A percentile compares a stretch with the other conserved stretches of the same genome.
These are phyloP conservation scores for Xylogone sp. DNA, from an alignment of 2,329 filamentous ascomycete genomes.

Conservation along the genomic window DNA sequence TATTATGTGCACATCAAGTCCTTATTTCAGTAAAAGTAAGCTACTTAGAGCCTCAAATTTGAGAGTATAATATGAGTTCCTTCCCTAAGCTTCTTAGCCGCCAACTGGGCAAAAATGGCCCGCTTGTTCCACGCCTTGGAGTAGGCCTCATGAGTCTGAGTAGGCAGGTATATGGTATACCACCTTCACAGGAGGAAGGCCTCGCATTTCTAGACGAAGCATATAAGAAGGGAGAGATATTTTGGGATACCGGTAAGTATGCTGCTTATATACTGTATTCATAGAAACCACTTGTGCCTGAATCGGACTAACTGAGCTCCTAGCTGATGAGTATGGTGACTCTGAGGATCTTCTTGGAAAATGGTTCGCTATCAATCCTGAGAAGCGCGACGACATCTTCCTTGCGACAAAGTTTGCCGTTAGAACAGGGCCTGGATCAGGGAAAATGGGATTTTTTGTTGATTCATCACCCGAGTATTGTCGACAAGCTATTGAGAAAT, in stretches of 20 bases:
- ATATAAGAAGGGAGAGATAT: slow-evolving; percentile 29
- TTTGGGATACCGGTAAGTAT: slow-evolving; percentile 26
- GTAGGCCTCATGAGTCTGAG: slow-evolving; percentile 24
- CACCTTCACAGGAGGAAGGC: slow-evolving; percentile 28
- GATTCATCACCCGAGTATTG: slow-evolving; percentile 36
- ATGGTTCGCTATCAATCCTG: slow-evolving; percentile 32
- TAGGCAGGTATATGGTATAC: slow-evolving; percentile 24
- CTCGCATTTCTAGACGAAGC: slow-evolving; percentile 34
- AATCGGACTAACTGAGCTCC: slow-evolving; percentile 13
- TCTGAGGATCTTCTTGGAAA: slow-evolving; percentile 43
- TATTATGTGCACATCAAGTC: too few species aligned
- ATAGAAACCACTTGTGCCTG: slow-evolving; percentile 15
- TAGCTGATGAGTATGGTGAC: slow-evolving; percentile 28
- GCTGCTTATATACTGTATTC: too few species aligned
- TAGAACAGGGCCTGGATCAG: slow-evolving; percentile 16
- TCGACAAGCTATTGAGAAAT: slow-evolving; percentile 33
- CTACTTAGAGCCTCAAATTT: too few species aligned
- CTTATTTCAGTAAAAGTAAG: too few species aligned
- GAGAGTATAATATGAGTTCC: not conserved
- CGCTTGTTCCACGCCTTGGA: slow-evolving; percentile 21
- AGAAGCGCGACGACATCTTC: slow-evolving; percentile 29
- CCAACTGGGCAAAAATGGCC: slow-evolving; percentile 24
- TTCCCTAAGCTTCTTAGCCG: slow-evolving; percentile 17
- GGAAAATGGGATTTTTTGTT: slow-evolving; percentile 8
- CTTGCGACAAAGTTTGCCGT: slow-evolving; percentile 45